A percentile compares a stretch with the other conserved stretches of the same genome.
phyloP scores from a whole-genome alignment of 441 rosid species.

The Populus hybrid region DNA sequence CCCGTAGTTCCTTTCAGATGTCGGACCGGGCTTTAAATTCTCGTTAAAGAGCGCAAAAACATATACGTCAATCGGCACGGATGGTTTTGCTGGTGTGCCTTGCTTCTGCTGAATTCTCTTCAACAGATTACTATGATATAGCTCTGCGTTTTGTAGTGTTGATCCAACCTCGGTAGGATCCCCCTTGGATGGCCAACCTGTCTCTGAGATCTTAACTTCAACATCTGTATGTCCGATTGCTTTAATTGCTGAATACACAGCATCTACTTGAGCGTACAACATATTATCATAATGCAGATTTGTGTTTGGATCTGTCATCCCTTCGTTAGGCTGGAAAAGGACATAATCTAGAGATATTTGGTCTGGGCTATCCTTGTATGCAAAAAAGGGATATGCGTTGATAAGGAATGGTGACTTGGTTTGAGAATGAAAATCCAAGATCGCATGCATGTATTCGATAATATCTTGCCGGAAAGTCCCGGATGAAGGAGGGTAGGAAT shows the following conservation, averaged over 20 bases:
- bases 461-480: conserved; percentile 59
- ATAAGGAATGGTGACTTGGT: conserved; percentile 63
- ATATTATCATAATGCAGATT: conserved; percentile 74
- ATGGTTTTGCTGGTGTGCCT: conserved; percentile 70
- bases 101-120: conserved; percentile 41
- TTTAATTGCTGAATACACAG: conserved; percentile 67
- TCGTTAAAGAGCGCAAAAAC: conserved; percentile 86
- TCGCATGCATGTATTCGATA: conserved; percentile 43
- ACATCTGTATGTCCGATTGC: conserved; percentile 60
- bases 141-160: conserved; percentile 52
- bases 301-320: conserved; percentile 53
- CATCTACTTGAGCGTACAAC: conserved; percentile 87
- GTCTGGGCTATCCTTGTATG: conserved; percentile 57
- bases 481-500: conserved; percentile 71
- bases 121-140: conserved; percentile 67
- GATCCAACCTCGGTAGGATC: conserved; percentile 71
- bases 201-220: conserved; percentile 66
- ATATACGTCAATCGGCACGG: conserved; percentile 54
- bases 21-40: conserved; percentile 73
- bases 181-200: conserved; percentile 93
- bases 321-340: conserved; percentile 70
- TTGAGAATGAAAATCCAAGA: conserved; percentile 58
- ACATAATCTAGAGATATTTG: conserved; percentile 57
- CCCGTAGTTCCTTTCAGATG: conserved; percentile 84
- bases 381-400: conserved; percentile 83